Base-by-base conservation (phyloP, 768 basidiomycete species). In the Amyloporia xantha region DNA sequence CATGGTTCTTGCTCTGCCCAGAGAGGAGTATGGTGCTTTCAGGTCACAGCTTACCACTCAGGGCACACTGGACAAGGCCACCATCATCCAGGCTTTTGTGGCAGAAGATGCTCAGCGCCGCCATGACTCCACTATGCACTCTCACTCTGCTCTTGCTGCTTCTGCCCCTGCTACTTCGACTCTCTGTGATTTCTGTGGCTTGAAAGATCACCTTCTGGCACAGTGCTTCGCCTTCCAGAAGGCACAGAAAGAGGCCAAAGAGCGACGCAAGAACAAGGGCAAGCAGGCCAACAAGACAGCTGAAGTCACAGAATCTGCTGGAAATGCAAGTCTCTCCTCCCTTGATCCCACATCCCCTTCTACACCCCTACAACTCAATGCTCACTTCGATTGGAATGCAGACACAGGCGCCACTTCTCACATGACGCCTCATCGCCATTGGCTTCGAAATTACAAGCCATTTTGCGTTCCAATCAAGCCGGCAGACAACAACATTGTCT, bases 381-480 rank as follows among this genome's bases (percentile, higher is more conserved):
- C 30, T 33, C 6, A 40, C 38, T 40, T 40, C 38, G 9, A 6
- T 41, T 66, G 63, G 62, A 66, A 57, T 43, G 49, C 54, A 46
- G 65, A 68, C 55, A 65, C 62, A 54, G 66, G 64, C 25, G 63
- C 65, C 52, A 62, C 66, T 51, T 54, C 58, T 49, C 60, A 66
- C 58, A 68, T 67, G 66, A 64, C 63, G 3, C 61, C 66, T 13
- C 62, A 67, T 51, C 52, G 58, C 3, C 43, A 61, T 35, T 66
- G 61, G 64, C 59, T 68, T 7, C 30, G 30, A 7, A 33, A 33
- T 15, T 33, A 33, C 30, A 33, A 33, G 30, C 30, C 30, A 33
- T 15, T 33, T 7, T 15, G 30, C 30, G 7, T 33, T 7, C 30
- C 30, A 7, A 15, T 33, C 9, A 33, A 33, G 30, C 15, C 15